phyloP scores from a whole-genome alignment of 306 rosid genomes.

The Gastrolobium villosum region DNA sequence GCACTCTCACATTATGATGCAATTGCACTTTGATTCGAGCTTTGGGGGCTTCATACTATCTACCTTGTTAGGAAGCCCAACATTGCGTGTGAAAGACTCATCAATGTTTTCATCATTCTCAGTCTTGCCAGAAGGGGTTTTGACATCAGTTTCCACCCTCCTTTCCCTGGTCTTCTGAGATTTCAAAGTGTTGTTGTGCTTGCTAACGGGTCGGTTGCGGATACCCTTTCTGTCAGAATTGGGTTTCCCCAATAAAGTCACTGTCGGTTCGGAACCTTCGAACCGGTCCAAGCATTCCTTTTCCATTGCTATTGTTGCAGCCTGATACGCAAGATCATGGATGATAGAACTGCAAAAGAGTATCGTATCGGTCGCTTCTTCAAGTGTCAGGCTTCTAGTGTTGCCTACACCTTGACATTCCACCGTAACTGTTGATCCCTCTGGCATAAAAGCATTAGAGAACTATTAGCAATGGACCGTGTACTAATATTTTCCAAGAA shows the following conservation, averaged over 20 bases:
- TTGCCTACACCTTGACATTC: slow-evolving; percentile 69
- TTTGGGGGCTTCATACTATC: slow-evolving; percentile 83
- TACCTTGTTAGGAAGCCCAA: slow-evolving; percentile 74
- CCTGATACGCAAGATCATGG: slow-evolving; percentile 88
- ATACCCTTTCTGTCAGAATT: slow-evolving; percentile 63
- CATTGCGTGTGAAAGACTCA: slow-evolving; percentile 61
- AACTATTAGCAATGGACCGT: slow-evolving; percentile 46
- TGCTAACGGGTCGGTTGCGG: slow-evolving; percentile 57
- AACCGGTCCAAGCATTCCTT: slow-evolving; percentile 66
- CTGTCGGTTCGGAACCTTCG: slow-evolving; percentile 76
- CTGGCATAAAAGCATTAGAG: slow-evolving; percentile 55
- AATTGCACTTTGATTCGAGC: slow-evolving; percentile 94
- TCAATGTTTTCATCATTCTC: slow-evolving; percentile 80
- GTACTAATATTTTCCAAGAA: neutral
- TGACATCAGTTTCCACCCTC: slow-evolving; percentile 61
- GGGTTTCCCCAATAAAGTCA: slow-evolving; percentile 77
- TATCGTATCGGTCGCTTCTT: slow-evolving; percentile 94
- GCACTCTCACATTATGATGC: slow-evolving; percentile 88
- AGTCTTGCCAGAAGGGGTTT: slow-evolving; percentile 53
- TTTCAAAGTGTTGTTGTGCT: slow-evolving; percentile 55
- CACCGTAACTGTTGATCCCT: slow-evolving; percentile 82
- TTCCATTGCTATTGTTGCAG: slow-evolving; percentile 85
- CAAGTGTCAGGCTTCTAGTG: slow-evolving; percentile 86
- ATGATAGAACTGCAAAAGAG: slow-evolving; percentile 95
- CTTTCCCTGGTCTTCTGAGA: slow-evolving; percentile 69